A percentile compares a stretch with the other conserved stretches of the same genome.
These are phyloP conservation scores for Wilcoxina mikolae DNA, from an alignment of 495 filamentous ascomycete genomes.

Conservation along the genomic window DNA sequence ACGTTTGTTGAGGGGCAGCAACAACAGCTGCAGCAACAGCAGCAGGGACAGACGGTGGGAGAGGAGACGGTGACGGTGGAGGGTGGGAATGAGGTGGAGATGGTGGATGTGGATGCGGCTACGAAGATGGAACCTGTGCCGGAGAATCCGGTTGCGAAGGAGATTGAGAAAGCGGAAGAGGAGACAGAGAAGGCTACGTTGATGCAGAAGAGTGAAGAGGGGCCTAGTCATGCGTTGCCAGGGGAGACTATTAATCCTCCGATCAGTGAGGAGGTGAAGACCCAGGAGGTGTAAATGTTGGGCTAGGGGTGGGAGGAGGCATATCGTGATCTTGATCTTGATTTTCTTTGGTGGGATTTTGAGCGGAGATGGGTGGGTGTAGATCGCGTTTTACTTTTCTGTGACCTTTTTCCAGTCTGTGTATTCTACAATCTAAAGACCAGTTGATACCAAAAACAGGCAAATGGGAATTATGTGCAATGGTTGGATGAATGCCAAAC, in stretches of 20 bases:
- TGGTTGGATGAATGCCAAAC: too few species aligned
- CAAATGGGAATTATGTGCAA: too few species aligned
- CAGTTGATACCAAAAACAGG: too few species aligned
- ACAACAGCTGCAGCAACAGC: neutral
- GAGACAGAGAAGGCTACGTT: neutral
- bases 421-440: too few species aligned
- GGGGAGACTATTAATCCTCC: too few species aligned
- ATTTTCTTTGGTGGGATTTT: neutral
- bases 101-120: conserved; percentile 16
- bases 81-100: conserved; percentile 11
- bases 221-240: neutral
- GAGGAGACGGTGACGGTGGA: conserved; percentile 4
- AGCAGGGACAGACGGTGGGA: neutral
- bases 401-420: too few species aligned
- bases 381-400: too few species aligned
- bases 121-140: conserved; percentile 9
- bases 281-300: neutral
- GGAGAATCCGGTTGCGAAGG: conserved; percentile 5
- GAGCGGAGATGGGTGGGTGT: too few species aligned
- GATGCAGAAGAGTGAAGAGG: neutral
- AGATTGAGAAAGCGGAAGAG: conserved; percentile 2
- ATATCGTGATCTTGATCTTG: neutral
- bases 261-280: neutral
- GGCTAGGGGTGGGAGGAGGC: neutral
- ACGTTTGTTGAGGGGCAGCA: conserved; percentile 22